Evolutionary conservation across 176 grass and related monocot genomes (phyloP).

Genomic region (Hordeum marinum): DNA sequence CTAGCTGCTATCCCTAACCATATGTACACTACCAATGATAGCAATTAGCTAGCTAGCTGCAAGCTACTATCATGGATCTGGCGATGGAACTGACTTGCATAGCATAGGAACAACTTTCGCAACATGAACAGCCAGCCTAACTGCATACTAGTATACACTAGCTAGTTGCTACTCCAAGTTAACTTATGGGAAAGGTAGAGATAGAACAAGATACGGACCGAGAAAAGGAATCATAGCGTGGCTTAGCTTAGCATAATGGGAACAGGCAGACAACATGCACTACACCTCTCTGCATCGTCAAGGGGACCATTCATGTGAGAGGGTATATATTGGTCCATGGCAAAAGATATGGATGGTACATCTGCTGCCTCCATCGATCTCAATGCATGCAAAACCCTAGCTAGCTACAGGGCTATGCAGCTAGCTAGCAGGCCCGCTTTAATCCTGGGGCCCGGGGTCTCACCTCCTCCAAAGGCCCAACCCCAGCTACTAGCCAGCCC

Average conservation of each 20-base stretch:
- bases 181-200: slow-evolving; percentile 13
- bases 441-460: background rate
- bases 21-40: no score
- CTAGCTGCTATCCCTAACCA: background rate
- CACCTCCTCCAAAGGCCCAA: slow-evolving; percentile 14
- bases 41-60: background rate
- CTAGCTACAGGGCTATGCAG: slow-evolving; percentile 40
- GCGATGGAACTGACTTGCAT: background rate
- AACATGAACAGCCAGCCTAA: slow-evolving; percentile 8
- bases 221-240: background rate
- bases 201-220: background rate
- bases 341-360: slow-evolving; percentile 35
- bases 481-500: background rate
- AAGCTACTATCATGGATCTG: background rate
- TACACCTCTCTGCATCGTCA: background rate
- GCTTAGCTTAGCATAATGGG: slow-evolving; percentile 9
- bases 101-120: background rate
- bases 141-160: background rate
- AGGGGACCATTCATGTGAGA: slow-evolving; percentile 46
- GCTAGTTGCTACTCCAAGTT: slow-evolving; percentile 32
- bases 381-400: slow-evolving; percentile 49
- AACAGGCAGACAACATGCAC: background rate
- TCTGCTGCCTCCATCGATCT: slow-evolving; percentile 23
- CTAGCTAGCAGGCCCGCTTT: slow-evolving; percentile 22
- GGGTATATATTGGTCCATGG: slow-evolving; percentile 35